Base-by-base conservation (phyloP, 164 flowering plant genomes). In the Saururus chinensis region DNA sequence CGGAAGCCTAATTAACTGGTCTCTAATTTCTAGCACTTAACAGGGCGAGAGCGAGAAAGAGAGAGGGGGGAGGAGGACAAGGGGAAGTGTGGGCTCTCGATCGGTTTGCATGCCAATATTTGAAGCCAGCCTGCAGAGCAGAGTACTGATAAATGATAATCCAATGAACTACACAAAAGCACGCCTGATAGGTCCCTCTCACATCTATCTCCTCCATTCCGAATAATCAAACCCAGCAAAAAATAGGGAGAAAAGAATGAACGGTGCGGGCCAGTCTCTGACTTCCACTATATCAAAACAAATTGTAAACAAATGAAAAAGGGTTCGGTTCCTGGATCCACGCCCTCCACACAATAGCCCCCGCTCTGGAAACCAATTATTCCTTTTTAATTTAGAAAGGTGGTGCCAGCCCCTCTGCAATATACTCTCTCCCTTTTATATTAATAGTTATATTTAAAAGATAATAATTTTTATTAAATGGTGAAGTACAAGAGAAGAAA, bases 231-330 rank as follows among this genome's bases (percentile, higher is more conserved):
- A 30, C 37, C 37, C 37, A n/a, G n/a, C 37, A 30, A 6, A 30
- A 2, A 45, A 17, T 74, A 74, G 74, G 76, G 73, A 57, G 65
- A 76, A 76, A 71, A 68, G 52, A 71, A 73, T 67, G 52, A 71
- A 72, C 65, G 64, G 57, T 56, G 78, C 72, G 83, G 87, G 71
- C 71, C 83, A 70, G 64, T 63, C 63, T 75, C 80, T 79, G 81
- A 77, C 82, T 74, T 81, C 84, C 82, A 78, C 80, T 71, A 76
- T 57, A 71, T 71, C 74, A 77, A 66, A 66, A 63, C n/a, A 71
- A 62, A 64, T 65, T 45, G 69, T 60, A 75, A 75, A 75, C 69
- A 72, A 76, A 73, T 64, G 22, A 56, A 65, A 54, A 60, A 69
- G 37, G 75, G 80, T 74, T 68, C 66, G 77, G 74, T 76, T 73